These are phyloP conservation scores for Amanita muscaria DNA, from an alignment of 768 basidiomycete species.

Conservation along the genomic window DNA sequence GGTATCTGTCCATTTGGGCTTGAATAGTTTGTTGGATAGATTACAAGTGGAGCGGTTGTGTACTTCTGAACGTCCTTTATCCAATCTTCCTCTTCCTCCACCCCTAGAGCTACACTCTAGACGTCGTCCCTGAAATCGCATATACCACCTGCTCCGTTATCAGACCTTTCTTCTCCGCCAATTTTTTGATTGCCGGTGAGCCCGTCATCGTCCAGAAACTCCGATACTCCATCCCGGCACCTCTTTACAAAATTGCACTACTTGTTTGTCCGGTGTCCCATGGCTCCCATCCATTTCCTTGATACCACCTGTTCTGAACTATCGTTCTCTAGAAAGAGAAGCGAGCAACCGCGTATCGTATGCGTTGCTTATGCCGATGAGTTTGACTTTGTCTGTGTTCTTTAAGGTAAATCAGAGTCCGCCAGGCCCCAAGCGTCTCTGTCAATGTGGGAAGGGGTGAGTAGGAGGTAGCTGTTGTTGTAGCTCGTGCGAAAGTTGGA, in stretches of 20 bases:
- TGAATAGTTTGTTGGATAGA: too few species aligned
- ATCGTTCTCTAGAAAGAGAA: constrained; percentile 47
- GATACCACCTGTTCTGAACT: constrained; percentile 82
- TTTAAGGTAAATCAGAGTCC: constrained; percentile 51
- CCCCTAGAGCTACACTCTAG: too few species aligned
- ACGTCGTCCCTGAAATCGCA: constrained; percentile 67
- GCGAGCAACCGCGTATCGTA: constrained; percentile 54
- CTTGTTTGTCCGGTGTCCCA: too few species aligned
- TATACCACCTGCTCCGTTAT: constrained; percentile 63
- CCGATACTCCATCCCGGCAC: constrained; percentile 70
- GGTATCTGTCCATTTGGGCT: too few species aligned
- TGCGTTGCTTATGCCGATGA: constrained; percentile 72
- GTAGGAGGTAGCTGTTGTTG: too few species aligned
- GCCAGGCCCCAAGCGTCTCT: too few species aligned
- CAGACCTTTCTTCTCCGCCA: constrained; percentile 38
- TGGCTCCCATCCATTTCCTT: constrained; percentile 76
- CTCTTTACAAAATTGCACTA: constrained; percentile 54
- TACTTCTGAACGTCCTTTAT: too few species aligned
- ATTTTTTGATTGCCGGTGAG: constrained; percentile 43
- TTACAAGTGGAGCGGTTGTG: too few species aligned
- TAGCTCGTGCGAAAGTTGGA: too few species aligned
- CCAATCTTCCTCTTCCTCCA: too few species aligned
- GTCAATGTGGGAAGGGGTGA: too few species aligned
- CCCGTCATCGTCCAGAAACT: constrained; percentile 83
- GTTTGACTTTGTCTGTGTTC: constrained; percentile 52